Base-by-base conservation (phyloP, 306 rosid species). In the Rosa persica region DNA sequence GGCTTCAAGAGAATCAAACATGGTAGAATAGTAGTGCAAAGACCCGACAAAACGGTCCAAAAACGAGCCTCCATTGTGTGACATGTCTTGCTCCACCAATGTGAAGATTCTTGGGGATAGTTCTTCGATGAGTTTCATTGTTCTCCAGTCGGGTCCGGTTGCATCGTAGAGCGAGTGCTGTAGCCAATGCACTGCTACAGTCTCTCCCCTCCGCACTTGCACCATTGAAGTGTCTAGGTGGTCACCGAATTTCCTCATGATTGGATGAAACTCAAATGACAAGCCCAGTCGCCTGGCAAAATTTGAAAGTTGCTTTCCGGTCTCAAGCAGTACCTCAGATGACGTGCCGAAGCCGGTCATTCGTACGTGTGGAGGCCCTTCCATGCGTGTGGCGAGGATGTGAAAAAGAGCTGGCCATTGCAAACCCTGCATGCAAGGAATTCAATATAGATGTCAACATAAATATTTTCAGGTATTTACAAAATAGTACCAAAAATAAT, bases 341-440 rank as follows among this genome's bases (percentile, higher is more conserved):
- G 98, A 88, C 0, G 88, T 5, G 12, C 96, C 96, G 52, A 94
- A 51, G 2, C 89, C 96, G 16, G 97, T 94, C 88, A 92, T 79
- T 43, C 88, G 77, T 4, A 94, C 76, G 12, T 85, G 83, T 0
- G 93, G 97, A 0, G 88, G 86, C 1, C 97, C 96, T 68, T 90
- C 97, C 72, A 80, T 78, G 36, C 93, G 78, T 5, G 86, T 89
- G 76, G 97, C 91, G 1, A 94, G 82, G 73, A 89, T 88, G 85
- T 92, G 97, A 61, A 94, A 84, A 34, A 94, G 85, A 15, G 97
- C 92, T 0, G 98, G 97, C 98, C 98, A 94, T 83, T 92, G 98
- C 25, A 94, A 83, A 0, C 94, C 97, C 65, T 92, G n/a, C 60
- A 5, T 3, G 36, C 44, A 44, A 62, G 19, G 2, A 30, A 30